A percentile compares a stretch with the other conserved stretches of the same genome.
These are phyloP conservation scores for Aspergillus nidulans DNA, from an alignment of 495 filamentous ascomycete species.

Conservation along the genomic window DNA sequence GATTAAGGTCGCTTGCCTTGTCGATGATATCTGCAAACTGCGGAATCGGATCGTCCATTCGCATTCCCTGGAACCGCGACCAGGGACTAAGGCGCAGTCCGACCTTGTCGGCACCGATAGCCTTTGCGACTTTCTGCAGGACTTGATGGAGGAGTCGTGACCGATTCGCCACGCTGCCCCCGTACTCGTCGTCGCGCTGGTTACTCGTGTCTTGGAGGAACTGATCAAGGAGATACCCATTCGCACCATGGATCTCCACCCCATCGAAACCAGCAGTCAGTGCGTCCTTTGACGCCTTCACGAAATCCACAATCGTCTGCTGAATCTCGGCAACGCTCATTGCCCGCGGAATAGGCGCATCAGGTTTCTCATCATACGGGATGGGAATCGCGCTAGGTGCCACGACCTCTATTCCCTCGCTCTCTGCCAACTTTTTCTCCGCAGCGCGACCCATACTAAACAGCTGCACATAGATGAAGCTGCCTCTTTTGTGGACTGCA, in stretches of 20 bases:
- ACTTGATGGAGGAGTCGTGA: conserved; percentile 58
- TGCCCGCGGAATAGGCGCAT: conserved; percentile 30
- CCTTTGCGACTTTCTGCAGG: conserved; percentile 50
- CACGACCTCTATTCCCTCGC: conserved; percentile 17
- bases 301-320: conserved; percentile 50
- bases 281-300: conserved; percentile 55
- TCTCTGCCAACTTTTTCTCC: conserved; percentile 28
- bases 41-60: conserved; percentile 53
- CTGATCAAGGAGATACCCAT: conserved; percentile 73
- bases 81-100: conserved; percentile 60
- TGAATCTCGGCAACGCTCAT: conserved; percentile 56
- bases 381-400: conserved; percentile 39
- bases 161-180: conserved; percentile 64
- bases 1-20: conserved; percentile 39
- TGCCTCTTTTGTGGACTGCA: conserved; percentile 47
- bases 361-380: not conserved
- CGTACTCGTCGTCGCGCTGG: conserved; percentile 58
- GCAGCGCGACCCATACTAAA: conserved; percentile 59
- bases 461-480: conserved; percentile 48
- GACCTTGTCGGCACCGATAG: conserved; percentile 55
- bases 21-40: conserved; percentile 54
- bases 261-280: conserved; percentile 70
- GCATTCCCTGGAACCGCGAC: conserved; percentile 58
- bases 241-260: conserved; percentile 71
- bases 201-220: conserved; percentile 61